Evolutionary conservation across 2,329 filamentous ascomycete species (phyloP), one percentile per base, ranked within the genome.

Genomic region (Arthrobotrys sphaeroides): DNA sequence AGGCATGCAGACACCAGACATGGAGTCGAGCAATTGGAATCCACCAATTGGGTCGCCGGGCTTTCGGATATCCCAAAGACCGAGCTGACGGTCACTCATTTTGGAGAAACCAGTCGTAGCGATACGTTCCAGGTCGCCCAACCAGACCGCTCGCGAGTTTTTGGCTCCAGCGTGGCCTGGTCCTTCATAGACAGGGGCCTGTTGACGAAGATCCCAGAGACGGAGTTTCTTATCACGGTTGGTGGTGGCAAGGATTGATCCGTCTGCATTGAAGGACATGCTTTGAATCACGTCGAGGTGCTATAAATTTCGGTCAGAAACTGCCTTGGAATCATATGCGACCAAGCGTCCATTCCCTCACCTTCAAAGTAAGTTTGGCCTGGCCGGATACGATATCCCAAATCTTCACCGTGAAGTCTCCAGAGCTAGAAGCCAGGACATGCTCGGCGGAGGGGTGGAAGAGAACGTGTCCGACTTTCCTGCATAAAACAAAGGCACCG

Each of bases 211-310:
- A 86, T 99, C 95, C 95, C 95, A 99, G 77, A 98, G 90, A 76
- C 95, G 90, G 78, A 99, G 87, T 86, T 97, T 97, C 90, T 99
- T 99, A 88, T 99, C 95, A 81, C 95, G 89, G 77, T 93, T 97
- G 6, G 95, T 98, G 5, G 95, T 98, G 55, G 91, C 94, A 74
- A 99, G 85, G 82, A 95, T 87, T 68, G 89, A 89, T 74, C 95
- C 95, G 79, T 91, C 90, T 78, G 93, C 93, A 83, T 92, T 97
- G 94, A 94, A 99, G 28, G 94, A 96, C 80, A 98, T 86, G 77
- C 93, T 96, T 84, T 98, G 95, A 40, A 98, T 91, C 78, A 97
- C 94, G 80, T 99, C 95, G 78, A 88, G 89, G 83, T 97, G 91
- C 84, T 91, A 59, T 5, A 31, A 9, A n/a, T n/a, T 20, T 59